phyloP scores from a whole-genome alignment of 805 yeast genomes.

The Metschnikowia santaceciliae region DNA sequence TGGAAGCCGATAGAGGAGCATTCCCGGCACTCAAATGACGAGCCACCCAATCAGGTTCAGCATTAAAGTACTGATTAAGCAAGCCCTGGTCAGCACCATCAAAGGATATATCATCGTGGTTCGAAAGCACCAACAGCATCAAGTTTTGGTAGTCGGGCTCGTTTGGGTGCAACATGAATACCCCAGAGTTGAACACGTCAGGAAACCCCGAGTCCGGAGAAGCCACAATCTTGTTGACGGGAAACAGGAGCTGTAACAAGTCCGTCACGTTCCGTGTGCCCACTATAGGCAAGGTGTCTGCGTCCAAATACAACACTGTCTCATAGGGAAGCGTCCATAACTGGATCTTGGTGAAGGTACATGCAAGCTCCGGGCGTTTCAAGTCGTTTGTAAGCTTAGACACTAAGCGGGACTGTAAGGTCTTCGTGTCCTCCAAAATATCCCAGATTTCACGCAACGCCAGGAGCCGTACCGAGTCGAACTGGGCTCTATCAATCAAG shows the following conservation, averaged over 20 bases:
- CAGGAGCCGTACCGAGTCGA: conserved; percentile 24
- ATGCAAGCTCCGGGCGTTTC: conserved; percentile 19
- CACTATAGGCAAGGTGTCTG: conserved; percentile 17
- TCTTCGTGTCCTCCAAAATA: conserved; percentile 26
- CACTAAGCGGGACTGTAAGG: conserved; percentile 23
- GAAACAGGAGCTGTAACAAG: conserved; percentile 18
- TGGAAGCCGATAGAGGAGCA: not conserved
- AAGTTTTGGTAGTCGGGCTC: conserved; percentile 26
- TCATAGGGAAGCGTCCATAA: conserved; percentile 19
- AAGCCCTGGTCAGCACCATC: conserved; percentile 96
- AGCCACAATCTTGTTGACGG: conserved; percentile 15
- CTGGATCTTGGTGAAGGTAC: conserved; percentile 18
- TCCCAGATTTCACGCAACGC: conserved; percentile 27
- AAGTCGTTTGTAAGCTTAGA: conserved; percentile 31
- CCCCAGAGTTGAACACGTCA: conserved; percentile 20
- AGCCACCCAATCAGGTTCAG: conserved; percentile 38
- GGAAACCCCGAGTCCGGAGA: conserved; percentile 21
- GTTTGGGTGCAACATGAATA: conserved; percentile 16
- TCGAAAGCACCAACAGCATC: conserved; percentile 19
- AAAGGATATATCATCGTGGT: conserved; percentile 36
- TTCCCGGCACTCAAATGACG: conserved; percentile 9
- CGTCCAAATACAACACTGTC: conserved; percentile 18
- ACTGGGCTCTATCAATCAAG: conserved; percentile 28
- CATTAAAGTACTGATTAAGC: conserved; percentile 66
- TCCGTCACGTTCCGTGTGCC: conserved; percentile 25